A percentile compares a stretch with the other conserved stretches of the same genome.
Conservation (phyloP, 306 rosid species). For the Citrullus mucosospermus region DNA sequence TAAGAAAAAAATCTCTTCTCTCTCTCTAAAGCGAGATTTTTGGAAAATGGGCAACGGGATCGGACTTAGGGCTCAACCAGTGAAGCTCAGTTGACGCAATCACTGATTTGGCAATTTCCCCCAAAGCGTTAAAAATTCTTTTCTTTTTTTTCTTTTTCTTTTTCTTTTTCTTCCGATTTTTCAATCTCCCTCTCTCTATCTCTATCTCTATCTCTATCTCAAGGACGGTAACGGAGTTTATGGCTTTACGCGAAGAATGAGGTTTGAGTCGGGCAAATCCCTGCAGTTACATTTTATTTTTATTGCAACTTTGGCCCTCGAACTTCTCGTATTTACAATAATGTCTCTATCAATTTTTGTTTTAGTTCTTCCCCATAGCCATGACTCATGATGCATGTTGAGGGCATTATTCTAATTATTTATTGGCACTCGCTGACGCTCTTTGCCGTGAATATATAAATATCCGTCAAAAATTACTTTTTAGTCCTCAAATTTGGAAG, state of each 20-base stretch:
- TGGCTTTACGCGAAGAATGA: not conserved
- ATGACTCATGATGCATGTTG: too few relatives aligned
- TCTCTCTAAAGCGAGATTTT: conserved; percentile 5
- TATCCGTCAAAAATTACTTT: too few relatives aligned
- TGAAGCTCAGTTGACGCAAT: conserved; percentile 14
- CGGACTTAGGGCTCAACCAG: conserved; percentile 5
- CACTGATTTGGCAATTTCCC: conserved; percentile 5
- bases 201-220: conserved; percentile 3
- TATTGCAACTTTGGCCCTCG: not conserved
- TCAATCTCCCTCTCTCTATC: conserved; percentile 8
- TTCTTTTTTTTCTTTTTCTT: not conserved
- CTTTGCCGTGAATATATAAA: too few relatives aligned
- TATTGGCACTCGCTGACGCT: too few relatives aligned
- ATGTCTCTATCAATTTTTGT: too few relatives aligned
- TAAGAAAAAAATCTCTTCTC: not conserved
- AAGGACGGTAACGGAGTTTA: conserved; percentile 1
- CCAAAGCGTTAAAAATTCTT: not conserved
- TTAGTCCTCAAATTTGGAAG: too few relatives aligned
- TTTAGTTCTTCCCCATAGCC: too few relatives aligned
- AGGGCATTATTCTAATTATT: too few relatives aligned
- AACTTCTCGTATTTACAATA: not conserved
- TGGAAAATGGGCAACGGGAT: conserved; percentile 5
- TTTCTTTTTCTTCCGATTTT: not conserved
- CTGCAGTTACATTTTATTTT: not conserved
- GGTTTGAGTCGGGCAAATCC: not conserved